phyloP scores from a whole-genome alignment of 306 rosid genomes.

The Trifolium repens region DNA sequence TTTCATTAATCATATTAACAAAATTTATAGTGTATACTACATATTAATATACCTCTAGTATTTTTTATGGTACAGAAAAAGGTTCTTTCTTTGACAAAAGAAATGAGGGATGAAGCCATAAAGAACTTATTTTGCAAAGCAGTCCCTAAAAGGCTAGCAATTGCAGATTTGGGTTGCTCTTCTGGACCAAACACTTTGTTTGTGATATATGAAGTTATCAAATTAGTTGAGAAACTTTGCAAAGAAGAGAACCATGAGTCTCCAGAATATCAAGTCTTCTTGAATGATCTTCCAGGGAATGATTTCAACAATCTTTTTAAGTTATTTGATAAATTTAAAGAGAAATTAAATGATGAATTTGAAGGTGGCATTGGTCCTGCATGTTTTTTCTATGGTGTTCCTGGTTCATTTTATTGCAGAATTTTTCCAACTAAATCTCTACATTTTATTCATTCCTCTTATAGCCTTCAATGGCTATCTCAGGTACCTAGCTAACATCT shows the following conservation, averaged over 20 bases:
- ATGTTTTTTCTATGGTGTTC: constrained; percentile 53
- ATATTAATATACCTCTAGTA: too few relatives aligned
- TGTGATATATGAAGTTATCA: constrained; percentile 46
- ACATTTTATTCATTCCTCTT: constrained; percentile 60
- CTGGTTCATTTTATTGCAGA: constrained; percentile 67
- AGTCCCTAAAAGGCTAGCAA: constrained; percentile 26
- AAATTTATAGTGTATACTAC: too few relatives aligned
- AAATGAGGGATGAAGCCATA: constrained; percentile 54
- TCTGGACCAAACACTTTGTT: constrained; percentile 60
- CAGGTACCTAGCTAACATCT: constrained; percentile 28
- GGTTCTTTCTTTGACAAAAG: constrained; percentile 51
- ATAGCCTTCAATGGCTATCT: constrained; percentile 60
- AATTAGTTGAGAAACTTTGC: constrained; percentile 46
- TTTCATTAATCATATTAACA: background rate
- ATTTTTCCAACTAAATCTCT: constrained; percentile 50
- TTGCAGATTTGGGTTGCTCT: constrained; percentile 70
- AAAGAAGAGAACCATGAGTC: constrained; percentile 30
- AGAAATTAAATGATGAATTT: constrained; percentile 37
- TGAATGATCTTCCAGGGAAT: constrained; percentile 60
- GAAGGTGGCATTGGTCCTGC: constrained; percentile 27
- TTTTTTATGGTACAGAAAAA: constrained; percentile 41
- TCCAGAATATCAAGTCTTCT: constrained; percentile 48
- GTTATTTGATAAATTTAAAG: constrained; percentile 45
- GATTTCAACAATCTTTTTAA: constrained; percentile 61
- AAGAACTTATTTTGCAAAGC: constrained; percentile 25